Conservation (phyloP, 1,284 basidiomycete species). For the Cryptococcus sp. region DNA sequence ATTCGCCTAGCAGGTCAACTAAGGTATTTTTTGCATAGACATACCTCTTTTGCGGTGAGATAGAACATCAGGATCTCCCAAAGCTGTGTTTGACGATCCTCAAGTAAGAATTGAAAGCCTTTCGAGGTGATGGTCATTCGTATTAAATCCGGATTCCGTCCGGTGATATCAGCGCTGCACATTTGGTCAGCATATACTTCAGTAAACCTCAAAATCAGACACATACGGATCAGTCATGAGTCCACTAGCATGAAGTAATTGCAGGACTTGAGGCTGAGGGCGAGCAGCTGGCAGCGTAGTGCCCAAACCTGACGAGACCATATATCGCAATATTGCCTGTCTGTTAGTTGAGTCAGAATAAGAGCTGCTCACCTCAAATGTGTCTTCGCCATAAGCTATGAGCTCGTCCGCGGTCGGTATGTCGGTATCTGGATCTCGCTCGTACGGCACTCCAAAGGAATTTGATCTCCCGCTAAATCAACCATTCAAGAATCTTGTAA, state of each 20-base stretch:
- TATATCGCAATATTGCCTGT: slow-evolving; percentile 93
- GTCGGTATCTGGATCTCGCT: slow-evolving; percentile 53
- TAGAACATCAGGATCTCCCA: slow-evolving; percentile 96
- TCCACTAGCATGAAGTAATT: slow-evolving; percentile 78
- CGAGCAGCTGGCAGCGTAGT: slow-evolving; percentile 58
- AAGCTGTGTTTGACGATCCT: slow-evolving; percentile 95
- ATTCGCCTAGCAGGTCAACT: slow-evolving; percentile 61
- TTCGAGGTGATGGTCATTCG: slow-evolving; percentile 81
- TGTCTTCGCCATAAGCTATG: slow-evolving; percentile 81
- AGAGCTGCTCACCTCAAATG: slow-evolving; percentile 78
- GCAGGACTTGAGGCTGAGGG: slow-evolving; percentile 72
- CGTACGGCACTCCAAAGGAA: slow-evolving; percentile 85
- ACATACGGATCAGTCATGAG: slow-evolving; percentile 66
- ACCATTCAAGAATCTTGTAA: slow-evolving; percentile 4
- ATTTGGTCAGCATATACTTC: background rate
- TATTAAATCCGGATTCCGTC: slow-evolving; percentile 47
- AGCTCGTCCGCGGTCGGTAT: slow-evolving; percentile 61
- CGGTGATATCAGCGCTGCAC: slow-evolving; percentile 19
- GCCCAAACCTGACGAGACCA: slow-evolving; percentile 83
- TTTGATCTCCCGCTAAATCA: slow-evolving; percentile 73
- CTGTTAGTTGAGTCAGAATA: background rate
- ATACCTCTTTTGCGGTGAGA: slow-evolving; percentile 44
- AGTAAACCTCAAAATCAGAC: slow-evolving; percentile 35
- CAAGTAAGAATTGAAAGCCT: slow-evolving; percentile 95
- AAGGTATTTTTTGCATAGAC: slow-evolving; percentile 11